phyloP scores from a whole-genome alignment of 208 protist species.

The Angomonas ambiguus region DNA sequence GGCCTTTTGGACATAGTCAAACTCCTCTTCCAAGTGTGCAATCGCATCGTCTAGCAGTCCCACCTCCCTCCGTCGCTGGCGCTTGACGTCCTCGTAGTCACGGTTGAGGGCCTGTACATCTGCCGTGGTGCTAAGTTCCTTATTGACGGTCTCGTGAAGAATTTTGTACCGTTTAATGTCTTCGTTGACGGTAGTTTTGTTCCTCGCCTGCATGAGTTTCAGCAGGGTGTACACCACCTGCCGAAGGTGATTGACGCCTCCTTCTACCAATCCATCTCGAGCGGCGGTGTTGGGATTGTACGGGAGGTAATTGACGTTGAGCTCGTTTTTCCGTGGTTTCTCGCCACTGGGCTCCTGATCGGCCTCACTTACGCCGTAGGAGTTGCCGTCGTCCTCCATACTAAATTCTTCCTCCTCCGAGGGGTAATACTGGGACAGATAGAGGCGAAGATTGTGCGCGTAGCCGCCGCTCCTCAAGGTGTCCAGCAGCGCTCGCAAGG shows the following conservation, averaged over 20 bases:
- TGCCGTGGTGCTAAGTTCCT: conserved; percentile 79
- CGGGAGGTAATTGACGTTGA: not conserved
- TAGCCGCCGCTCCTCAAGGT: conserved; percentile 70
- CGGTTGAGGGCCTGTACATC: conserved; percentile 89
- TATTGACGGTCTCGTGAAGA: conserved; percentile 85
- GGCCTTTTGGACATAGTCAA: conserved; percentile 60
- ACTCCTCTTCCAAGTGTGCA: conserved; percentile 57
- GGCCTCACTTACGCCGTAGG: too few relatives aligned
- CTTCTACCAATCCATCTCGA: conserved; percentile 28
- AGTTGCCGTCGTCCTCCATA: not conserved
- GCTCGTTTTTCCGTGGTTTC: not conserved
- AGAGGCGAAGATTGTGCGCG: conserved; percentile 20
- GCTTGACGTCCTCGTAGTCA: conserved; percentile 73
- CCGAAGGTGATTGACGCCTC: conserved; percentile 34
- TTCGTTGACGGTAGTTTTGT: conserved; percentile 83
- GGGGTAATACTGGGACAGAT: conserved; percentile 28
- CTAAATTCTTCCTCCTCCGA: not conserved
- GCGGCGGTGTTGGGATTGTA: conserved; percentile 17
- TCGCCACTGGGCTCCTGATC: not conserved
- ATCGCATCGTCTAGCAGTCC: conserved; percentile 58
- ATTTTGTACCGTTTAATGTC: conserved; percentile 84
- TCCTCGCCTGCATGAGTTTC: conserved; percentile 53
- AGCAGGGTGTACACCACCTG: conserved; percentile 39
- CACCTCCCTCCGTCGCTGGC: conserved; percentile 60
- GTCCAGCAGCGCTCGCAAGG: conserved; percentile 63